phyloP scores from a whole-genome alignment of 306 rosid genomes.

The Cucumis hystrix region DNA sequence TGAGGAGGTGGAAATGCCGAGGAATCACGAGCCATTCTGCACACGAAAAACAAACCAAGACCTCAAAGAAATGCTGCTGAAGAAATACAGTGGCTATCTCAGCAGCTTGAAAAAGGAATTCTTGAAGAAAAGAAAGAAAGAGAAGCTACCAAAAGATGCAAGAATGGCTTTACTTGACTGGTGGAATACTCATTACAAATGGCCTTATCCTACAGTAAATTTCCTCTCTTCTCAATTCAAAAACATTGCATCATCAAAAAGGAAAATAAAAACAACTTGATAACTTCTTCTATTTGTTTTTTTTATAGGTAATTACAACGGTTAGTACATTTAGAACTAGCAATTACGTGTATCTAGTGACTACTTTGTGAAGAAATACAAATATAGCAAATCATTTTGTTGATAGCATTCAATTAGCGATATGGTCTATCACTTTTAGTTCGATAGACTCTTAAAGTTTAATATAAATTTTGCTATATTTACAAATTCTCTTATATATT shows the following conservation, averaged over 20 bases:
- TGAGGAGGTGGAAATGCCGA: slow-evolving; percentile 13
- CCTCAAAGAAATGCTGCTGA: slow-evolving; percentile 60
- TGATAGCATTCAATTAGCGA: too few relatives aligned
- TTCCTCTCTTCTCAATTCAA: neutral
- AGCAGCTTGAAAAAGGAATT: slow-evolving; percentile 57
- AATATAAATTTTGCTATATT: too few relatives aligned
- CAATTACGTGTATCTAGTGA: too few relatives aligned
- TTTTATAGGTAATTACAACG: too few relatives aligned
- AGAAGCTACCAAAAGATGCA: slow-evolving; percentile 84
- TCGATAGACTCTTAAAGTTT: too few relatives aligned
- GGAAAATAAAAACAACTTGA: neutral
- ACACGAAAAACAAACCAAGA: slow-evolving; percentile 22
- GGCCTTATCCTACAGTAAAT: slow-evolving; percentile 90
- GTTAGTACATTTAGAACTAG: too few relatives aligned
- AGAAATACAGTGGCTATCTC: slow-evolving; percentile 74
- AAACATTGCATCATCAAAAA: neutral
- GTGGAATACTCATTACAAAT: slow-evolving; percentile 66
- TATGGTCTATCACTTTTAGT: too few relatives aligned
- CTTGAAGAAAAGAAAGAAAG: slow-evolving; percentile 61
- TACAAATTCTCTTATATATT: too few relatives aligned
- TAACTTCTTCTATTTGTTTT: neutral
- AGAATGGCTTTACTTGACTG: slow-evolving; percentile 40
- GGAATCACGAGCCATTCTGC: slow-evolving; percentile 13
- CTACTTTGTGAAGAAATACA: too few relatives aligned
- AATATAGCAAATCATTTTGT: too few relatives aligned